Percentiles rank a stretch among this genome's conserved stretches.
phyloP scores from a whole-genome alignment of 2,329 filamentous ascomycete species.

The Endothia cerciana region DNA sequence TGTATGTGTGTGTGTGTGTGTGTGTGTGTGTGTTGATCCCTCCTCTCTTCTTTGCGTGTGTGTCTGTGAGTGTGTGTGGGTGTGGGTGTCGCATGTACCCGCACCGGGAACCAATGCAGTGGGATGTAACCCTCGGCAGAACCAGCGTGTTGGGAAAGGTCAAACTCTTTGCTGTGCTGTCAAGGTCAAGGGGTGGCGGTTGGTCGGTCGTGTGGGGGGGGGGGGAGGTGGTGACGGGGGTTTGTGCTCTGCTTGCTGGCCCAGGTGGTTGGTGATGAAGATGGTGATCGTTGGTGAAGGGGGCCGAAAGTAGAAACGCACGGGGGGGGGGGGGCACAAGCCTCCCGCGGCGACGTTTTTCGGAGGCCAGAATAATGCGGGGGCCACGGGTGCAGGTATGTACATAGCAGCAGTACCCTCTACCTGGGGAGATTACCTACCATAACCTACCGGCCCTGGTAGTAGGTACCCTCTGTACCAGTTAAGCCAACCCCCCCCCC shows the following conservation, averaged over 20 bases:
- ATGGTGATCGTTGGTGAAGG: neutral
- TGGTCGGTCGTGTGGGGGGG: neutral
- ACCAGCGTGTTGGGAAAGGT: conserved; percentile 6
- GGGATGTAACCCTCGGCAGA: conserved; percentile 2
- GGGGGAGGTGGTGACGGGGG: neutral
- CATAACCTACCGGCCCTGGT: too few species aligned
- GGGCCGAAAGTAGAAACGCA: neutral
- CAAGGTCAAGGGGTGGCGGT: neutral
- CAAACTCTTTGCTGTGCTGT: neutral
- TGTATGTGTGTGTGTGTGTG: neutral
- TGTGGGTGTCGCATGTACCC: conserved; percentile 3
- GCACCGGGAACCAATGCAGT: conserved; percentile 8
- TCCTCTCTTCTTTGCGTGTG: neutral
- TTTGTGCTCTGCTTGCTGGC: too few species aligned
- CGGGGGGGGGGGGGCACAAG: too few species aligned
- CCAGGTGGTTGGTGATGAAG: neutral
- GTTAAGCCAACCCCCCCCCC: too few species aligned
- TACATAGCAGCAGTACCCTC: neutral
- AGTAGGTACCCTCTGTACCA: too few species aligned
- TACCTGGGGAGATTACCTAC: neutral
- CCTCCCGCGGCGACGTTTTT: neutral
- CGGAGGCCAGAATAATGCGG: conserved; percentile 11
- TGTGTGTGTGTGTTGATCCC: neutral
- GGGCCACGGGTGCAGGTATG: neutral
- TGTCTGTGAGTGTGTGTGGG: too few species aligned